Conservation (phyloP, 2,329 filamentous ascomycete species). For the Myriosclerotinia duriaeana region DNA sequence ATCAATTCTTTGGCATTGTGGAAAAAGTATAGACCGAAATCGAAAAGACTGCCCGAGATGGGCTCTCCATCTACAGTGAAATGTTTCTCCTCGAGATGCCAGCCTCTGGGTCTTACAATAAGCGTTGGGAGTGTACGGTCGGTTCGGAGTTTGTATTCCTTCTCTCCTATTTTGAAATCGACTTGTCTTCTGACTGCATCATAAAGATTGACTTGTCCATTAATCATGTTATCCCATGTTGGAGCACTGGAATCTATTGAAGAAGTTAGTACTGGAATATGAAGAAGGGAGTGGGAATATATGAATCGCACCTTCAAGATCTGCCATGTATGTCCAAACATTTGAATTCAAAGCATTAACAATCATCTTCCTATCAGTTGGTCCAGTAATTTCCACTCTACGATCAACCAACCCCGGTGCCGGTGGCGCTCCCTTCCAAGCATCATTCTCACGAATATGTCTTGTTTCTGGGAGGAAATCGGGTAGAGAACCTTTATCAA, state of each 20-base stretch:
- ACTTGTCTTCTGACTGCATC: slow-evolving; percentile 91
- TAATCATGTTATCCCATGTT: slow-evolving; percentile 99
- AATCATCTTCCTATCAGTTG: slow-evolving; percentile 98
- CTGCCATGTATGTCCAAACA: slow-evolving; percentile 99
- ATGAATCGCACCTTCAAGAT: slow-evolving; percentile 78
- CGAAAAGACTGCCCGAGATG: slow-evolving; percentile 88
- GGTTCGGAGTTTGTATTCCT: slow-evolving; percentile 96
- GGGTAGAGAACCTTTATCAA: slow-evolving; percentile 83
- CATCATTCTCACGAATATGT: slow-evolving; percentile 88
- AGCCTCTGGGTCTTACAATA: slow-evolving; percentile 91
- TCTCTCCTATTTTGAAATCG: slow-evolving; percentile 92
- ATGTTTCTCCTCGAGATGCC: slow-evolving; percentile 98
- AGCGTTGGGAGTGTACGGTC: slow-evolving; percentile 85
- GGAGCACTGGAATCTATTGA: slow-evolving; percentile 84
- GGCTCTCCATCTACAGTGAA: slow-evolving; percentile 93
- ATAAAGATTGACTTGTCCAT: slow-evolving; percentile 95
- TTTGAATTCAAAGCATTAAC: slow-evolving; percentile 95
- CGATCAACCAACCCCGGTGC: slow-evolving; percentile 92
- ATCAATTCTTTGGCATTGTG: slow-evolving; percentile 92
- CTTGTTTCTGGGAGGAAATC: slow-evolving; percentile 96
- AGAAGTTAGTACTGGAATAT: slow-evolving; percentile 21
- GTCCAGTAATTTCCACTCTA: slow-evolving; percentile 94
- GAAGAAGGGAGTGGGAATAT: background rate
- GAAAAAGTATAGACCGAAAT: slow-evolving; percentile 99
- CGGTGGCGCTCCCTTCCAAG: slow-evolving; percentile 89